These are phyloP conservation scores for Nannizziopsis barbatae DNA, from an alignment of 2,329 filamentous ascomycete species.

Conservation along the genomic window DNA sequence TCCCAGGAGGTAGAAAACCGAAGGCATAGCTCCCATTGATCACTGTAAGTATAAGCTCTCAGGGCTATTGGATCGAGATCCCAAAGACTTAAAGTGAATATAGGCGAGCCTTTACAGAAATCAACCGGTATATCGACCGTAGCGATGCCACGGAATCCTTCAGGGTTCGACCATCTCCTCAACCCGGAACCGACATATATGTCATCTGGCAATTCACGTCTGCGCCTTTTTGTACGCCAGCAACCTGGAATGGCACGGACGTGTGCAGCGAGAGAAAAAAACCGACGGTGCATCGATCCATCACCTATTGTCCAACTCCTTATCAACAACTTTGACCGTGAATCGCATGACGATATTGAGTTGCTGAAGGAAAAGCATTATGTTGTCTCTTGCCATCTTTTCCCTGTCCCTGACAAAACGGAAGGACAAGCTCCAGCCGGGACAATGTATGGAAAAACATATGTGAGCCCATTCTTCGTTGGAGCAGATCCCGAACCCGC, in stretches of 20 bases:
- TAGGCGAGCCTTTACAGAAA: constrained; percentile 12
- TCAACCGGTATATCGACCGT: constrained; percentile 9
- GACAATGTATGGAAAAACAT: constrained; percentile 30
- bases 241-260: constrained; percentile 38
- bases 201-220: constrained; percentile 21
- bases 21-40: not conserved
- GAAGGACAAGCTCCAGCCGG: constrained; percentile 17
- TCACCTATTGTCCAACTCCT: constrained; percentile 39
- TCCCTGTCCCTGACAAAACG: constrained; percentile 22
- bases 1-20: not conserved
- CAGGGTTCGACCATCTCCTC: constrained; percentile 30
- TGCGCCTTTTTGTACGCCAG: constrained; percentile 36
- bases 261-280: constrained; percentile 38
- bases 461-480: constrained; percentile 35
- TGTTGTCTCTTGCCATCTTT: constrained; percentile 36
- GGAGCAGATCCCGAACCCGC: constrained; percentile 34
- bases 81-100: not conserved
- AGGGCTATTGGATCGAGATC: too few relatives aligned
- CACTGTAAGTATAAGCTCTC: not conserved
- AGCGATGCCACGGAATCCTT: constrained; percentile 22
- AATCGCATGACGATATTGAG: constrained; percentile 27
- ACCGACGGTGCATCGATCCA: constrained; percentile 36
- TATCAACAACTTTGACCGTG: constrained; percentile 34
- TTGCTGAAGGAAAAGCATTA: constrained; percentile 32
- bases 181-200: constrained; percentile 22